phyloP scores from a whole-genome alignment of 768 basidiomycete species.

The Amanita brunnescens region DNA sequence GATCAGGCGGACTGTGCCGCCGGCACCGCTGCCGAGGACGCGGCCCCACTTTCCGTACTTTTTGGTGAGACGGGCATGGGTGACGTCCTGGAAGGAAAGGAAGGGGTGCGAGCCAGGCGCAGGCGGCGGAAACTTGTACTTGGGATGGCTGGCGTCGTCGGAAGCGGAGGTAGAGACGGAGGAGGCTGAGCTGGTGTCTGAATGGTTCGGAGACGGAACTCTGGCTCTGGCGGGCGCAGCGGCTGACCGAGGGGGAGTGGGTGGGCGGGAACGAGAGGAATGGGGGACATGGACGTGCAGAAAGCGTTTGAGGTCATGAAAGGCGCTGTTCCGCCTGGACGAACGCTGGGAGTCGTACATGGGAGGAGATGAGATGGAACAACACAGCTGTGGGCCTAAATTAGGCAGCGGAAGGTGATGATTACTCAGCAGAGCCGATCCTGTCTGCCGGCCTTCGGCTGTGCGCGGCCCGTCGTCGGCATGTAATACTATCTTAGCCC shows the following conservation, averaged over 20 bases:
- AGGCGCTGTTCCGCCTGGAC: slow-evolving; percentile 51
- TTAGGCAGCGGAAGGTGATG: neutral
- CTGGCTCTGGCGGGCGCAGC: slow-evolving; percentile 12
- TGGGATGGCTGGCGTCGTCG: slow-evolving; percentile 13
- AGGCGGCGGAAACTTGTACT: slow-evolving; percentile 15
- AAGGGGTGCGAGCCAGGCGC: slow-evolving; percentile 25
- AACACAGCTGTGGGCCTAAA: slow-evolving; percentile 1
- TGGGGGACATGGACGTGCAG: slow-evolving; percentile 86
- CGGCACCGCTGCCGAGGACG: slow-evolving; percentile 90
- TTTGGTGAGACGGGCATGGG: slow-evolving; percentile 89
- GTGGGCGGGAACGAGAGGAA: slow-evolving; percentile 22
- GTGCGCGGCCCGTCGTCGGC: slow-evolving; percentile 3
- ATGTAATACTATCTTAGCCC: neutral
- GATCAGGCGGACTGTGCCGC: slow-evolving; percentile 97
- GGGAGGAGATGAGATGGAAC: slow-evolving; percentile 11
- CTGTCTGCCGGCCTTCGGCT: slow-evolving; percentile 11
- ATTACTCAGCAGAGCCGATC: slow-evolving; percentile 8
- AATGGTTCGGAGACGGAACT: neutral
- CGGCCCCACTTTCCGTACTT: slow-evolving; percentile 99
- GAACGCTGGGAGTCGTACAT: slow-evolving; percentile 13
- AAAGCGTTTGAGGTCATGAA: slow-evolving; percentile 92
- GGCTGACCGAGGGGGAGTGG: slow-evolving; percentile 17
- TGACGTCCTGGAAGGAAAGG: slow-evolving; percentile 67
- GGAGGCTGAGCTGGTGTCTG: slow-evolving; percentile 14
- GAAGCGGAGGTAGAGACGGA: slow-evolving; percentile 13